A percentile compares a stretch with the other conserved stretches of the same genome.
These are phyloP conservation scores for Meyerozyma carpophila DNA, from an alignment of 1,139 yeast species.

Conservation along the genomic window DNA sequence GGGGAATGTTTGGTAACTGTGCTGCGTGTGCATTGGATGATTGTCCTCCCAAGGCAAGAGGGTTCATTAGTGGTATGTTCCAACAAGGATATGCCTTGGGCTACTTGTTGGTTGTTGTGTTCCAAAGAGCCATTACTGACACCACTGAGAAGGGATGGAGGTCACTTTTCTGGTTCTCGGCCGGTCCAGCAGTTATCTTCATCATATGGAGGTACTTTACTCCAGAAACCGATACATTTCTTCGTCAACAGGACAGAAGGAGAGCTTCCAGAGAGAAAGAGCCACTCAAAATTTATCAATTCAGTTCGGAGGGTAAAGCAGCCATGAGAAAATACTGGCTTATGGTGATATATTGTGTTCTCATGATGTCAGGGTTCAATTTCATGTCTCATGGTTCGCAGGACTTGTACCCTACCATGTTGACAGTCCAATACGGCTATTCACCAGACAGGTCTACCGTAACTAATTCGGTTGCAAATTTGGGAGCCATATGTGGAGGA, in stretches of 20 bases:
- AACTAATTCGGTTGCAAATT: slow-evolving; percentile 62
- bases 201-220: slow-evolving; percentile 29
- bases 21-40: slow-evolving; percentile 35
- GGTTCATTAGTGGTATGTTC: slow-evolving; percentile 35
- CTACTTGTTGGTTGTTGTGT: slow-evolving; percentile 37
- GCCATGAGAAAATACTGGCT: slow-evolving; percentile 35
- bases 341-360: slow-evolving; percentile 27
- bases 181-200: slow-evolving; percentile 37
- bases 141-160: slow-evolving; percentile 34
- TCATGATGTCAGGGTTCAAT: slow-evolving; percentile 39
- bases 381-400: slow-evolving; percentile 73
- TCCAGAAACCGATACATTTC: slow-evolving; percentile 36
- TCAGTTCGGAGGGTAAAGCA: slow-evolving; percentile 18
- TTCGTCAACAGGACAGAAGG: slow-evolving; percentile 19
- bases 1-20: slow-evolving; percentile 36
- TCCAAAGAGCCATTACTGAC: slow-evolving; percentile 35
- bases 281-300: slow-evolving; percentile 9
- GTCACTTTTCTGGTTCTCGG: slow-evolving; percentile 37
- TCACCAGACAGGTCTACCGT: slow-evolving; percentile 53
- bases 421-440: slow-evolving; percentile 49
- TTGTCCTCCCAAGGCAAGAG: slow-evolving; percentile 32
- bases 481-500: slow-evolving; percentile 70
- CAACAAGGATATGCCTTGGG: slow-evolving; percentile 43
- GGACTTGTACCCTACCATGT: slow-evolving; percentile 64
- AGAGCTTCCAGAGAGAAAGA: slow-evolving; percentile 9